Percentiles rank a stretch among this genome's conserved stretches.
Conservation (phyloP, 441 rosid species). For the Biscutella laevigata region DNA sequence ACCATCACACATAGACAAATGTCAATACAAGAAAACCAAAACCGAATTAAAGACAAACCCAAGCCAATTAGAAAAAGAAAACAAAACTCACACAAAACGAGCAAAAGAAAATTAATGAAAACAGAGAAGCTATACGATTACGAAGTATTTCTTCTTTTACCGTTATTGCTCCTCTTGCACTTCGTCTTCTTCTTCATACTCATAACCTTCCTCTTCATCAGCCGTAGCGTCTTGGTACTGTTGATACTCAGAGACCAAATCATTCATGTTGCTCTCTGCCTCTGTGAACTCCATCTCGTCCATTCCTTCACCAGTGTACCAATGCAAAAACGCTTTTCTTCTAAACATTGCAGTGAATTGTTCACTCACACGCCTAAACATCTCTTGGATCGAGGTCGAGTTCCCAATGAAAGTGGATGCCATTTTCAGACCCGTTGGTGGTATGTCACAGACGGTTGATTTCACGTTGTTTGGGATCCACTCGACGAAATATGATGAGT, state of each 20-base stretch:
- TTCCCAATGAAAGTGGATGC: conserved; percentile 74
- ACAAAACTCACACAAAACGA: conserved; percentile 18
- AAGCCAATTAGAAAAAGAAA: conserved; percentile 6
- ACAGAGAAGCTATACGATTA: background rate
- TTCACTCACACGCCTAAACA: conserved; percentile 77
- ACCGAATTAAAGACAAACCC: background rate
- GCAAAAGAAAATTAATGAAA: background rate
- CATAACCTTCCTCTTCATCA: conserved; percentile 61
- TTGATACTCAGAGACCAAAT: conserved; percentile 67
- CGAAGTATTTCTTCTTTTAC: background rate
- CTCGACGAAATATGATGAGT: conserved; percentile 73
- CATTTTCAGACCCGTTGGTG: conserved; percentile 70
- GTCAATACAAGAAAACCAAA: conserved; percentile 9
- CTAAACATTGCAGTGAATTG: conserved; percentile 78
- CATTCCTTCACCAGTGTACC: conserved; percentile 77
- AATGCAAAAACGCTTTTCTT: conserved; percentile 80
- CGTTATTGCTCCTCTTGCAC: conserved; percentile 18
- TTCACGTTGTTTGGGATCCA: conserved; percentile 82
- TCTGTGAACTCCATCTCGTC: conserved; percentile 77
- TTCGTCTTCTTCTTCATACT: conserved; percentile 42
- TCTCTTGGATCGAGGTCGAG: conserved; percentile 69
- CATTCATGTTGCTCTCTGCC: conserved; percentile 77
- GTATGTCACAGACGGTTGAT: conserved; percentile 73
- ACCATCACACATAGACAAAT: conserved; percentile 12
- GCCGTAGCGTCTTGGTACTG: conserved; percentile 81